Evolutionary conservation across 202 grass and related monocot species (phyloP), one percentile per base, ranked within the genome.

Genomic region (Tripidium arundinaceum): DNA sequence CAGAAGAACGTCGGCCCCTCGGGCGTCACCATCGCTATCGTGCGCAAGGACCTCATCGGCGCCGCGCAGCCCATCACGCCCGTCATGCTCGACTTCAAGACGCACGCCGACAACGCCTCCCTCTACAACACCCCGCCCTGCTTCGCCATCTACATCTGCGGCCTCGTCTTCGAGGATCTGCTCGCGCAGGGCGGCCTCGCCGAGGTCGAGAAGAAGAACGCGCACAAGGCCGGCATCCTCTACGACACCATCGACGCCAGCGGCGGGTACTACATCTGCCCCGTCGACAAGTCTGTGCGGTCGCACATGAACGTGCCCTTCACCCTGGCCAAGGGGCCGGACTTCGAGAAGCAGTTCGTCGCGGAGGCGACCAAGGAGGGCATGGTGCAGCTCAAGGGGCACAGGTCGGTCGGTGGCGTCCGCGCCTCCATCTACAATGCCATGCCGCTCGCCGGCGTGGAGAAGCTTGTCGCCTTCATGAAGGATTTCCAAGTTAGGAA

Each of bases 341-440:
- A 98, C 45, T 78, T 90, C 6, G 96, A 98, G 92, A 98, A 95
- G 92, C 88, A 89, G 40, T 98, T 98, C 70, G 80, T 98, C 7
- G 88, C 89, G 4, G 96, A 95, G 88, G 92, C 96, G 0, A 59
- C 90, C 72, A 95, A 93, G 84, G 96, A 98, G 65, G 80, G 84
- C n/a, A 98, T 98, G 96, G 77, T 98, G 68, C 92, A 98, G 92
- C 92, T 98, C 79, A 98, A 98, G 90, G 96, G 96, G 1, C 96
- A 98, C 74, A 87, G 96, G 38, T 98, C 96, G 0, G 96, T 98
- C 0, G 96, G 96, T 0, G 96, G 96, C 0, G 83, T 98, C 40
- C 90, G 96, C 0, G 92, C 96, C 9, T 98, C 96, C 71, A 95
- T 98, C 41, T 98, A 98, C 84, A 98, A 98, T 39, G 96, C 96